Base-by-base conservation (phyloP, 768 basidiomycete genomes). In the Filobasidium floriforme region DNA sequence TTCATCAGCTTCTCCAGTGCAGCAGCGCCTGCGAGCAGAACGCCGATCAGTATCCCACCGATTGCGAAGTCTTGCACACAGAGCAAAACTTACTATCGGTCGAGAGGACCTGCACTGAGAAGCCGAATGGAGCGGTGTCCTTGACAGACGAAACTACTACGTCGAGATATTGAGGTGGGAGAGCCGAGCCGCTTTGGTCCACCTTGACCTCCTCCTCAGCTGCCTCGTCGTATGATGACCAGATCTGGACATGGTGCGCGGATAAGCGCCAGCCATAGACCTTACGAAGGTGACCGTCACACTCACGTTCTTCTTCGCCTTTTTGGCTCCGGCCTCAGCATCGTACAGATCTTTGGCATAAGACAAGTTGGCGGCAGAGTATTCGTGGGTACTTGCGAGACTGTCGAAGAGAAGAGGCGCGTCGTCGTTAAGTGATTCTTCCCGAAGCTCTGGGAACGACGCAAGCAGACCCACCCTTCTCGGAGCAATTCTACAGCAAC, bases 91-190 rank as follows among this genome's bases (percentile, higher is more conserved):
- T 65, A 89, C 92, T 92, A 80, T 92, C 89, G 0, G 89, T 88
- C 76, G 93, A 91, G 22, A 98, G 83, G 59, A 94, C 83, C 77
- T 99, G 94, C 11, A 99, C 88, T 10, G 92, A 94, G 80, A 99
- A 97, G 46, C 79, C 82, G 75, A 97, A 88, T 6, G 79, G 79
- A 28, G 72, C 70, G 37, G 73, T 70, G 29, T 86, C 87, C 62
- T 86, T 86, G 51, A 94, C 84, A 75, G 96, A 90, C 67, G 90
- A 92, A 69, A 98, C 83, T 75, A 94, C 89, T 68, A 97, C 84
- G 75, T 99, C 94, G 52, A 92, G 82, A 74, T 96, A 97, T 75
- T 96, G 89, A 11, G 88, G 79, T 71, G 88, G 88, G 49, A 91
- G 81, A 9, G 82, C 79, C 10, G 72, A 68, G 12, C 70, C 69